phyloP scores from a whole-genome alignment of 164 flowering plant genomes.

The Umbellularia californica region DNA sequence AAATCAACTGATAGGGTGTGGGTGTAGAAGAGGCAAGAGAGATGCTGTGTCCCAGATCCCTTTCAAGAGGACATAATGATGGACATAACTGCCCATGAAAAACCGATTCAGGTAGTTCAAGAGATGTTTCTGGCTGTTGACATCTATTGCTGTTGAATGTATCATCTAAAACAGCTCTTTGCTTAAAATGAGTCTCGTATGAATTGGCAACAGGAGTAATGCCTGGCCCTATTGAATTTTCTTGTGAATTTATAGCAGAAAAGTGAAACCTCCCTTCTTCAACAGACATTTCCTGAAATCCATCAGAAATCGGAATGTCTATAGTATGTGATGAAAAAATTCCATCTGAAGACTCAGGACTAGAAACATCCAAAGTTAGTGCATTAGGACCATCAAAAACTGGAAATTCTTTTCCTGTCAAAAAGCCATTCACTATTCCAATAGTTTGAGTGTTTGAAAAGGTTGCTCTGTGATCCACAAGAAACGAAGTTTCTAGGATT shows the following conservation, averaged over 20 bases:
- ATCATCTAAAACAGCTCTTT: background rate
- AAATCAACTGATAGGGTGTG: background rate
- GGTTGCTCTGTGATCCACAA: constrained; percentile 71
- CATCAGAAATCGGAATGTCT: constrained; percentile 47
- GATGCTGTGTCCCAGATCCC: background rate
- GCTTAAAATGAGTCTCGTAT: background rate
- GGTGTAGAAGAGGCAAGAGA: constrained; percentile 4
- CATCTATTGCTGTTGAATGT: background rate
- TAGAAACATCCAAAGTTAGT: constrained; percentile 10
- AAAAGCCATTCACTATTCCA: constrained; percentile 17
- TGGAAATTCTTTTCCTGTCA: constrained; percentile 17
- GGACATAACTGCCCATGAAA: constrained; percentile 2
- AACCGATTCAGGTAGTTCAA: background rate
- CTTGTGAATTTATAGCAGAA: background rate
- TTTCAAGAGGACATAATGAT: background rate
- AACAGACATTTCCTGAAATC: constrained; percentile 4
- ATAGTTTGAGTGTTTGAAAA: constrained; percentile 41
- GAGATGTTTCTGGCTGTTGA: background rate
- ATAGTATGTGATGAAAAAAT: constrained; percentile 12
- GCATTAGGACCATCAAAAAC: constrained; percentile 12
- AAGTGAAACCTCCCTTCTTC: background rate
- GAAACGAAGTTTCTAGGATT: constrained; percentile 78
- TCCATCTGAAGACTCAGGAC: constrained; percentile 13
- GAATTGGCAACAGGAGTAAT: background rate
- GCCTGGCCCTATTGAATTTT: background rate